Base-by-base conservation (phyloP, 2,329 filamentous ascomycete species). In the Leptographium radiaticola region DNA sequence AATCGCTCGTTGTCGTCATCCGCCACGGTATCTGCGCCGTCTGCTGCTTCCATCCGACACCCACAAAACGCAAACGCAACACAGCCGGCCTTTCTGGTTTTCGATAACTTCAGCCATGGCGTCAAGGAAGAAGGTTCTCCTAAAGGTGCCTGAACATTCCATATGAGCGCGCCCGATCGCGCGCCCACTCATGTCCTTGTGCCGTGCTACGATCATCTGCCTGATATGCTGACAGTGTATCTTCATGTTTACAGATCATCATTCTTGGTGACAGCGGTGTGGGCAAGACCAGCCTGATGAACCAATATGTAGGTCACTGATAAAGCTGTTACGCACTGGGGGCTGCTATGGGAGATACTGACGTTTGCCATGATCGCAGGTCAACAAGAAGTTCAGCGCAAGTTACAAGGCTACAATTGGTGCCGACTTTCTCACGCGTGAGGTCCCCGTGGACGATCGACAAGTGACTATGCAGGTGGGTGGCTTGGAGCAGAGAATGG, bases 371-470 rank as follows among this genome's bases (percentile, higher is more conserved):
- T n/a, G 16, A 49, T 3, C 13, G 18, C 62, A 97, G 91, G 91
- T 98, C 80, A 98, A 98, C 79, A 98, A 98, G 76, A 97, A 98
- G 71, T 98, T 98, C 77, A 96, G 90, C 69, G 91, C 90, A 62
- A 96, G 90, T 75, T 98, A 98, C 83, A 98, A 98, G 75, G 93
- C 93, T 56, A 98, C 93, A 47, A 98, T 98, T 68, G 93, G 93
- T 62, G 93, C 93, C 68, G 93, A 98, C 71, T 98, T 98, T 72
- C 77, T 98, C 57, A 98, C 93, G 54, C 94, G 95, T 70, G 93
- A 98, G 75, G 93, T 98, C 43, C 76, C 96, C 60, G 91, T 98
- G 53, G 93, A 97, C 71, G 93, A 97, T 72, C 82, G 91, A 67
- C 81, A 97, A 66, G 93, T 98, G 61, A 98, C 93, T 39, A 97